Evolutionary conservation across 1,284 basidiomycete genomes (phyloP), one percentile per base, ranked within the genome.

Genomic region (Phenoliferia sp.): DNA sequence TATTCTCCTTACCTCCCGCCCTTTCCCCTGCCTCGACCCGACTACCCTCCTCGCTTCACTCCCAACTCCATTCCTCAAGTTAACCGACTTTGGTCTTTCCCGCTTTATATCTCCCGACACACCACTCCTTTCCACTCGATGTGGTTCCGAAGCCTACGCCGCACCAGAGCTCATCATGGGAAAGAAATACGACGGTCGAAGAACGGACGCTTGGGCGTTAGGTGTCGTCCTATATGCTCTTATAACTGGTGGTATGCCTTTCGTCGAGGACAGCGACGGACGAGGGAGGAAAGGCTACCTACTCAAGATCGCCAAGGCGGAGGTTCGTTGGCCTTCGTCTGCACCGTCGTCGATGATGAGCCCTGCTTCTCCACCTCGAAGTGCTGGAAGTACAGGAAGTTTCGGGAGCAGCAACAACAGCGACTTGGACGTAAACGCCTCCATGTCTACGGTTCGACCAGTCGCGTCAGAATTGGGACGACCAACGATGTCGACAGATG

Each of bases 71-170:
- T 83, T 94, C 10, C 82, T 95, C 79, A 94, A 94, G 79, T 82
- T 95, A 15, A 90, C 90, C 32, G 93, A 96, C 78, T 96, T 95
- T 76, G 93, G 93, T 7, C 85, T 96, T 31, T 89, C 91, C 31
- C 85, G 92, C 28, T 94, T 93, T 79, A 88, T 95, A 72, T 87
- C 88, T 69, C 85, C 86, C 0, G 81, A 83, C 7, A 80, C 84
- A 2, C 90, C 91, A 0, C 79, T 88, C 32, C 83, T 95, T n/a
- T 84, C 85, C 22, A 95, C 92, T 1, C 85, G 92, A 1, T 96
- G 93, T 77, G 93, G 93, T 3, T 90, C 88, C 31, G 93, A 96
- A 78, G 90, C 90, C 12, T 95, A 94, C 78, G 92, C 92, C 1
- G 92, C 92, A 9, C 93, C 92, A 0, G 92, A 96, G 77, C 86